These are phyloP conservation scores for Colletotrichum sp. DNA, from an alignment of 2,329 filamentous ascomycete species.

Conservation along the genomic window DNA sequence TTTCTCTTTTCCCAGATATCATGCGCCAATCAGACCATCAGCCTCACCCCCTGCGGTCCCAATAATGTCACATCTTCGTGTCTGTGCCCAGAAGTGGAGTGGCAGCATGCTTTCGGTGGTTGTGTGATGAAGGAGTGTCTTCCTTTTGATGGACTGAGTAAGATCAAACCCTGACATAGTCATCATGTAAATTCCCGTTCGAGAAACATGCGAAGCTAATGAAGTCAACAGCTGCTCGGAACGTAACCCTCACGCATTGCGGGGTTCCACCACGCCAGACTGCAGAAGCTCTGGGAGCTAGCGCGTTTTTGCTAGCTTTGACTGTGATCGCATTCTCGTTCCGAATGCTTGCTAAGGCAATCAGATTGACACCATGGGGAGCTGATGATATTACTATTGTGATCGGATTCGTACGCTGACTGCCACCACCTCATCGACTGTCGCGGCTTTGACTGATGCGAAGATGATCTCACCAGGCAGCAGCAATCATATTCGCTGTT, in stretches of 20 bases:
- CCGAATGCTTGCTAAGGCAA: background rate
- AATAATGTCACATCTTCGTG: background rate
- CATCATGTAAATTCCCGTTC: background rate
- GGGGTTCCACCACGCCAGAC: background rate
- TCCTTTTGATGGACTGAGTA: background rate
- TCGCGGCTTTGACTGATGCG: background rate
- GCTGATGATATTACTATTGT: background rate
- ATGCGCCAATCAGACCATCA: background rate
- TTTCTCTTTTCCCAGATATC: background rate
- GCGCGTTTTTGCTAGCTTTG: background rate
- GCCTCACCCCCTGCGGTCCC: background rate
- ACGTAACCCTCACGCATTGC: background rate
- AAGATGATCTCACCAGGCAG: background rate
- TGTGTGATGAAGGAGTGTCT: background rate
- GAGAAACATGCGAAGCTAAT: background rate
- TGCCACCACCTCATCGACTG: background rate
- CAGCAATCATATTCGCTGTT: background rate
- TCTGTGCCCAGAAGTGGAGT: background rate
- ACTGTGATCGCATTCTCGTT: background rate
- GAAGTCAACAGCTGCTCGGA: background rate
- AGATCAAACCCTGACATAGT: background rate
- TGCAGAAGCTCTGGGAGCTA: background rate
- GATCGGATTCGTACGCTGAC: background rate
- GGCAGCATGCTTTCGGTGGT: background rate
- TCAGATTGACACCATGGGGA: background rate